These are phyloP conservation scores for Russula abietina DNA, from an alignment of 768 basidiomycete genomes.

Conservation along the genomic window DNA sequence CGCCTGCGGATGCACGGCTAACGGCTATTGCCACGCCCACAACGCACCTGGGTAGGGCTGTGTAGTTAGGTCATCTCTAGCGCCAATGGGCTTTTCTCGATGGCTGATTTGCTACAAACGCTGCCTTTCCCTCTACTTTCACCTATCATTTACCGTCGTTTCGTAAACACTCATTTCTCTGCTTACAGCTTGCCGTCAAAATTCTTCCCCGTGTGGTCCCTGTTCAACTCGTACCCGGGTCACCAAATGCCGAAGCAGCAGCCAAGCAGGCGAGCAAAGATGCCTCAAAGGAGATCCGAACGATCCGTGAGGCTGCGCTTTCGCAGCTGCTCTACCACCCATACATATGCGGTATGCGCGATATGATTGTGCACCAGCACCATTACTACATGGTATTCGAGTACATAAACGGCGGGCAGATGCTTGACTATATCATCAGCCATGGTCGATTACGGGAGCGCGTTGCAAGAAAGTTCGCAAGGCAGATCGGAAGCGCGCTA, in stretches of 20 bases:
- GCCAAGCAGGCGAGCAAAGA: constrained; percentile 84
- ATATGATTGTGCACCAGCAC: constrained; percentile 95
- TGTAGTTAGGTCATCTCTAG: constrained; percentile 9
- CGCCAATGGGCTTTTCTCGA: constrained; percentile 5
- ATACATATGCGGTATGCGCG: constrained; percentile 98
- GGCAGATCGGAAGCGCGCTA: constrained; percentile 93
- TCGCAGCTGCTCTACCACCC: constrained; percentile 96
- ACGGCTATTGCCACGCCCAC: constrained; percentile 4
- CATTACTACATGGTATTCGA: constrained; percentile 99
- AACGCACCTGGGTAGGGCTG: constrained; percentile 1
- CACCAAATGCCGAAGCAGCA: constrained; percentile 47
- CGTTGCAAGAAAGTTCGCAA: constrained; percentile 93
- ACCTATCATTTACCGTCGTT: not conserved
- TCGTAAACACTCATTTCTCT: not conserved
- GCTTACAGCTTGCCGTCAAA: constrained; percentile 87
- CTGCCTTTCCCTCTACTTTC: not conserved
- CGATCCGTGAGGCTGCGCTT: constrained; percentile 90
- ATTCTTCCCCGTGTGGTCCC: constrained; percentile 87
- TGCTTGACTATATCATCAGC: constrained; percentile 99
- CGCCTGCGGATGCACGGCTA: not conserved
- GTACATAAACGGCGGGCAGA: constrained; percentile 98
- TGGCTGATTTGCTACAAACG: not conserved
- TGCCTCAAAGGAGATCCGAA: constrained; percentile 93
- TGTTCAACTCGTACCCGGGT: constrained; percentile 43
- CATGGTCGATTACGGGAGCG: constrained; percentile 93